These are phyloP conservation scores for Talaromyces sp. DNA, from an alignment of 2,329 filamentous ascomycete genomes.

Conservation along the genomic window DNA sequence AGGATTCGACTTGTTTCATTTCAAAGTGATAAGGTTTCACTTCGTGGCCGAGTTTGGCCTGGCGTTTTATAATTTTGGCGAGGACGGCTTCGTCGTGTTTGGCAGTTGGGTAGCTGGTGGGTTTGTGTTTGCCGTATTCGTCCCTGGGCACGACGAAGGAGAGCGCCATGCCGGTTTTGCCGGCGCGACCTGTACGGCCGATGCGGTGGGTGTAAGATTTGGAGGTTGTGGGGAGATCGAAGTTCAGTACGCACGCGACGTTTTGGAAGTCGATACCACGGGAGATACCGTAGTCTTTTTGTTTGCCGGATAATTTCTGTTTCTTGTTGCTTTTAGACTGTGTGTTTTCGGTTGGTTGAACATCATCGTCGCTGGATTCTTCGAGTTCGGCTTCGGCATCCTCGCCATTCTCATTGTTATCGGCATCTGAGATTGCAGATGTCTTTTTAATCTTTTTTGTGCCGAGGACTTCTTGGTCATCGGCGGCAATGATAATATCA, in stretches of 20 bases:
- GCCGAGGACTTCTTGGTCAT: conserved; percentile 82
- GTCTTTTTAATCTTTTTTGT: conserved; percentile 40
- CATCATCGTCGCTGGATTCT: conserved; percentile 42
- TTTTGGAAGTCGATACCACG: conserved; percentile 96
- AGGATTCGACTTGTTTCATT: conserved; percentile 88
- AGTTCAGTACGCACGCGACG: conserved; percentile 92
- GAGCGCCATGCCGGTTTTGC: conserved; percentile 90
- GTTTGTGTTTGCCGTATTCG: conserved; percentile 82
- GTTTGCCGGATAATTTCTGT: conserved; percentile 65
- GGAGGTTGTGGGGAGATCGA: conserved; percentile 83
- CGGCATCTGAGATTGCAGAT: conserved; percentile 9
- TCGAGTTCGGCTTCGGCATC: conserved; percentile 30
- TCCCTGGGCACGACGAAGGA: conserved; percentile 86
- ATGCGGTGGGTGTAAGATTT: conserved; percentile 98
- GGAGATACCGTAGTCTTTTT: conserved; percentile 92
- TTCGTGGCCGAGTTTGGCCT: conserved; percentile 74
- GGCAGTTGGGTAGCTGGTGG: conserved; percentile 71
- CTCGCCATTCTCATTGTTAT: conserved; percentile 26
- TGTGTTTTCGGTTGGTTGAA: conserved; percentile 27
- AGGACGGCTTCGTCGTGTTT: conserved; percentile 84
- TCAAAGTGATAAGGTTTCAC: conserved; percentile 92
- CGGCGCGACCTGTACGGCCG: conserved; percentile 86
- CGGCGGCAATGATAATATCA: conserved; percentile 95
- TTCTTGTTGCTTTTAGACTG: conserved; percentile 51
- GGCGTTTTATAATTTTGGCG: conserved; percentile 73